phyloP scores from a whole-genome alignment of 1,139 yeast genomes.

The Pichia sp. region DNA sequence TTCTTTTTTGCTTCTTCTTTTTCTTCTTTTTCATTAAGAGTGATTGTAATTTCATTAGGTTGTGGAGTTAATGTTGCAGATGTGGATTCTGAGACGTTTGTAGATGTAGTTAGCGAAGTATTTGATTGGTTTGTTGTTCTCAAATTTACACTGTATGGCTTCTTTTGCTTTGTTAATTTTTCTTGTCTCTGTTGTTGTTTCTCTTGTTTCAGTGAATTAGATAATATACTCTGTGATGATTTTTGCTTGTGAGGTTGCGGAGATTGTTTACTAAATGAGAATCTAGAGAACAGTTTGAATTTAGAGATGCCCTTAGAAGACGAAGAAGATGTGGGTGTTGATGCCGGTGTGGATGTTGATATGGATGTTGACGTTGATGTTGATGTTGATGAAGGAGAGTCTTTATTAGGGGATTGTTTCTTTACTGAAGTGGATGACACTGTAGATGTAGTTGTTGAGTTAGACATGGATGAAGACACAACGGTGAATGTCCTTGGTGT shows the following conservation, averaged over 20 bases:
- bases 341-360: background rate
- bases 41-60: background rate
- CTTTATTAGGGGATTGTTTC: too few species aligned
- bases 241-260: constrained; percentile 10
- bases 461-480: too few species aligned
- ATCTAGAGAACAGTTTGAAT: constrained; percentile 16
- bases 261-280: constrained; percentile 22
- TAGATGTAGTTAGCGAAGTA: background rate
- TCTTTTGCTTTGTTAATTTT: too few species aligned
- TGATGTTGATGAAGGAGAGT: background rate
- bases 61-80: too few species aligned
- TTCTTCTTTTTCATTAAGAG: background rate
- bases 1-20: background rate
- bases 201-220: constrained; percentile 19
- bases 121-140: too few species aligned
- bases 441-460: background rate
- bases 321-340: background rate
- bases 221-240: constrained; percentile 17
- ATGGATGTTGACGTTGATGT: background rate
- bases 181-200: background rate
- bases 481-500: too few species aligned
- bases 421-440: too few species aligned
- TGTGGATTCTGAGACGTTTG: background rate
- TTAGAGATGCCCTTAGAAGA: too few species aligned
- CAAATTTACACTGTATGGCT: too few species aligned